Percentiles rank a stretch among this genome's conserved stretches.
Evolutionary conservation across 1,284 basidiomycete species (phyloP).

Genomic region (Trichosporon sp.): DNA sequence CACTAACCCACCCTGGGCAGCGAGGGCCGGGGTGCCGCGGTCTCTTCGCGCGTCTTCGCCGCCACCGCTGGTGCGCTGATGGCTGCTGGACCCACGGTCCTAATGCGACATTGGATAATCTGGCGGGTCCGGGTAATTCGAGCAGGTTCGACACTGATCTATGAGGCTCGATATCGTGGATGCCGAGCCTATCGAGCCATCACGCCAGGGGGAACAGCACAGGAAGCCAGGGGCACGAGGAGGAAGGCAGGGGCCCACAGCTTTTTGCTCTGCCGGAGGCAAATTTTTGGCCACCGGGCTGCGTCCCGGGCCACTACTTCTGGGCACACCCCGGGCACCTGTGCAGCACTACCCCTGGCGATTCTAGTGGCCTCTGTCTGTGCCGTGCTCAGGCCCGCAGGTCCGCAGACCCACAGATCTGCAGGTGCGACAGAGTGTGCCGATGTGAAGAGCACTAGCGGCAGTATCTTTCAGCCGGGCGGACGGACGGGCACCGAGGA

Average conservation of each 20-base stretch:
- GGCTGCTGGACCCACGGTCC: not conserved
- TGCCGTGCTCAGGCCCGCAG: not conserved
- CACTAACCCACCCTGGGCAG: no score
- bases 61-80: not conserved
- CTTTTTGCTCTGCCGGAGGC: not conserved
- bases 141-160: conserved; percentile 2
- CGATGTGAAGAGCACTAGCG: no score
- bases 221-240: no score
- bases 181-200: not conserved
- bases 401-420: not conserved
- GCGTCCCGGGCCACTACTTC: not conserved
- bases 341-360: not conserved
- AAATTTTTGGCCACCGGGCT: not conserved
- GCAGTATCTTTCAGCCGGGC: no score
- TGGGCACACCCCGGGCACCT: not conserved
- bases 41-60: not conserved
- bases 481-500: no score
- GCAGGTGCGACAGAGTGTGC: not conserved
- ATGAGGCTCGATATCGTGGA: not conserved
- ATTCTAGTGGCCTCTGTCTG: not conserved
- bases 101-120: not conserved
- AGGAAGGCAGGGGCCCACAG: no score
- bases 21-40: not conserved
- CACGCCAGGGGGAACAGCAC: no score
- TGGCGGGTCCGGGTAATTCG: conserved; percentile 1